Percentiles rank a stretch among this genome's conserved stretches.
phyloP scores from a whole-genome alignment of 805 yeast species.

The Saturnispora hagleri region DNA sequence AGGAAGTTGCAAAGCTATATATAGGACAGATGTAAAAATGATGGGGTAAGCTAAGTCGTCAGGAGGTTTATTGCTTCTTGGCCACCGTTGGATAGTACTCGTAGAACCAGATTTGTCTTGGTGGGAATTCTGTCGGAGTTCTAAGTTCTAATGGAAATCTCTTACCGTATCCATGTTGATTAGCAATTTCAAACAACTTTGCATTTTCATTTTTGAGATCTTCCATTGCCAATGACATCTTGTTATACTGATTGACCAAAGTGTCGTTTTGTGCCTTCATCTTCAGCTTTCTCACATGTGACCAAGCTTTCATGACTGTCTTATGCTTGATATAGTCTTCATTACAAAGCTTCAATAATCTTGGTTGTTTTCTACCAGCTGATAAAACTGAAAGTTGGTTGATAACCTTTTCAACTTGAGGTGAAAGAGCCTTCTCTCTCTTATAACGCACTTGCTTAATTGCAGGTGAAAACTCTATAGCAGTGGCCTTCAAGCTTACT shows the following conservation, averaged over 20 bases:
- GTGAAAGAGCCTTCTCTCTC: constrained; percentile 24
- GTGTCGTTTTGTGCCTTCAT: constrained; percentile 34
- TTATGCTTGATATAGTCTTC: constrained; percentile 85
- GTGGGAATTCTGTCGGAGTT: constrained; percentile 85
- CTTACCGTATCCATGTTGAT: constrained; percentile 41
- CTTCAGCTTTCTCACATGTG: constrained; percentile 44
- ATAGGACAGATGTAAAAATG: background rate
- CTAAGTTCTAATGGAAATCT: constrained; percentile 78
- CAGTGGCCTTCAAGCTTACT: background rate
- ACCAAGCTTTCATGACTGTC: constrained; percentile 80
- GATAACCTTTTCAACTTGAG: constrained; percentile 24
- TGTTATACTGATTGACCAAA: constrained; percentile 51
- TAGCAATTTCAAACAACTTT: constrained; percentile 54
- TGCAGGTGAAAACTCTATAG: constrained; percentile 26
- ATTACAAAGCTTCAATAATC: constrained; percentile 57
- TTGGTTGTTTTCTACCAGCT: constrained; percentile 84
- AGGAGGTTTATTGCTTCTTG: constrained; percentile 10
- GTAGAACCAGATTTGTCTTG: constrained; percentile 70
- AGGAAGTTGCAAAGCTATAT: background rate
- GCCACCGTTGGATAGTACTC: constrained; percentile 30
- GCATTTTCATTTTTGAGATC: constrained; percentile 47
- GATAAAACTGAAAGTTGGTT: constrained; percentile 71
- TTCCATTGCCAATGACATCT: constrained; percentile 64
- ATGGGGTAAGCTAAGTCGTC: background rate
- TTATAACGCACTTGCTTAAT: constrained; percentile 31